Evolutionary conservation across 495 filamentous ascomycete species (phyloP).

Genomic region (Tuber magnatum): DNA sequence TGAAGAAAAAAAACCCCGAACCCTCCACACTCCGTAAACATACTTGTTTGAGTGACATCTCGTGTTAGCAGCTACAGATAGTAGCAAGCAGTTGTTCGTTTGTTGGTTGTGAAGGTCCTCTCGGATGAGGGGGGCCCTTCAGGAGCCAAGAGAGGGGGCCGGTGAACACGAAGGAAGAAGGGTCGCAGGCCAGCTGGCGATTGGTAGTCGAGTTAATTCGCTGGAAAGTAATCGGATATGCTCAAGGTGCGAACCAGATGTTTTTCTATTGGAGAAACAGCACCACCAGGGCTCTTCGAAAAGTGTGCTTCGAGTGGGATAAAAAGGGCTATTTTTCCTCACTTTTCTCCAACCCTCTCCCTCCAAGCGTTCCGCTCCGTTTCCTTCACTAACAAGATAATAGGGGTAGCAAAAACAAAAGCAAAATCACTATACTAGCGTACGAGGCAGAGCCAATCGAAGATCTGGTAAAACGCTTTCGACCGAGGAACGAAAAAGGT

Average conservation of each 20-base stretch:
- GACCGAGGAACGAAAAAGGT: constrained; percentile 17
- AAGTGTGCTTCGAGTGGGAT: background rate
- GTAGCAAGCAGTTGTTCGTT: background rate
- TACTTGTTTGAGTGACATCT: constrained; percentile 48
- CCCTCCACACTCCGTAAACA: constrained; percentile 14
- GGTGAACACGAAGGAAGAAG: constrained; percentile 21
- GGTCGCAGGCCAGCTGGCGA: constrained; percentile 34
- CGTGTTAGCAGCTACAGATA: background rate
- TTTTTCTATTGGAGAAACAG: constrained; percentile 12
- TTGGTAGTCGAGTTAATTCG: constrained; percentile 25
- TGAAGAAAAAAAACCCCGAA: constrained; percentile 6
- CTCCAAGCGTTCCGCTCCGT: background rate
- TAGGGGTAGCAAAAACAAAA: background rate
- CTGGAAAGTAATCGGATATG: constrained; percentile 7
- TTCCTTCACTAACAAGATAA: background rate
- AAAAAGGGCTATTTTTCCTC: background rate
- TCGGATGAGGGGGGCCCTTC: constrained; percentile 6
- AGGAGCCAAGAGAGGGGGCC: constrained; percentile 26
- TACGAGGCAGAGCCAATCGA: background rate
- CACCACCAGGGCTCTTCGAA: constrained; percentile 22
- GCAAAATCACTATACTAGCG: background rate
- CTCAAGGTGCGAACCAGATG: constrained; percentile 7
- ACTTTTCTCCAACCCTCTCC: background rate
- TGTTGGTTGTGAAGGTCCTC: constrained; percentile 21
- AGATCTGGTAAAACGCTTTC: background rate